A percentile compares a stretch with the other conserved stretches of the same genome.
phyloP scores from a whole-genome alignment of 176 grass and related monocot species.

The Canna indica region DNA sequence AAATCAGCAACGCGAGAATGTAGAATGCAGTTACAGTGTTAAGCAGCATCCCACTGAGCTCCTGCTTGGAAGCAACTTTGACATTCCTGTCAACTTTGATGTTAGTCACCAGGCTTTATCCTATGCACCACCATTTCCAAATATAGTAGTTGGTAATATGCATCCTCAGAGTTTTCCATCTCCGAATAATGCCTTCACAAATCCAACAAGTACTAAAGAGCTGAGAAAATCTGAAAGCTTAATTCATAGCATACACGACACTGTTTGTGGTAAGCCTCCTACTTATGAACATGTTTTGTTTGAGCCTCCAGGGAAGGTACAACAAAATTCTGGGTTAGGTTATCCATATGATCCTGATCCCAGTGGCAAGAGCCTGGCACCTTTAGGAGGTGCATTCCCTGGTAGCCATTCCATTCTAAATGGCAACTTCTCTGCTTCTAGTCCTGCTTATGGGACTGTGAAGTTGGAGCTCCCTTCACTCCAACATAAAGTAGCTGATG shows the following conservation, averaged over 20 bases:
- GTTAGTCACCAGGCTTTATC: constrained; percentile 38
- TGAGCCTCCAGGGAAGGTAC: constrained; percentile 43
- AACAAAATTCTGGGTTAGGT: constrained; percentile 42
- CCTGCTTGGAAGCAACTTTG: constrained; percentile 37
- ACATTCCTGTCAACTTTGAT: constrained; percentile 49
- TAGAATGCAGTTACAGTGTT: constrained; percentile 33
- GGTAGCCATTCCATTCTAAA: constrained; percentile 81
- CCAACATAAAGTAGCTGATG: constrained; percentile 92
- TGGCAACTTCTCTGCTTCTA: constrained; percentile 87
- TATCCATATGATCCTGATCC: constrained; percentile 48
- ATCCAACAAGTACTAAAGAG: constrained; percentile 34
- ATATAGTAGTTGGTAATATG: constrained; percentile 46
- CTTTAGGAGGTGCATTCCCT: constrained; percentile 35
- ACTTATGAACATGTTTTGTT: constrained; percentile 48
- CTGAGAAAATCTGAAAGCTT: constrained; percentile 49
- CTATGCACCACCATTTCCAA: constrained; percentile 39
- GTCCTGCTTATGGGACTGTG: constrained; percentile 50
- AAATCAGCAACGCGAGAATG: constrained; percentile 4
- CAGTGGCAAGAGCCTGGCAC: constrained; percentile 39
- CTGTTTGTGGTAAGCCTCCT: constrained; percentile 31
- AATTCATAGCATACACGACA: constrained; percentile 40
- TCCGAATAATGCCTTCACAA: constrained; percentile 42
- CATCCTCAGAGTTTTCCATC: constrained; percentile 43
- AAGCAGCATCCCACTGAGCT: constrained; percentile 47
- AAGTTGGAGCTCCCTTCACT: constrained; percentile 99